A percentile compares a stretch with the other conserved stretches of the same genome.
These are phyloP conservation scores for Talaromyces sp. DNA, from an alignment of 2,329 filamentous ascomycete species.

Conservation along the genomic window DNA sequence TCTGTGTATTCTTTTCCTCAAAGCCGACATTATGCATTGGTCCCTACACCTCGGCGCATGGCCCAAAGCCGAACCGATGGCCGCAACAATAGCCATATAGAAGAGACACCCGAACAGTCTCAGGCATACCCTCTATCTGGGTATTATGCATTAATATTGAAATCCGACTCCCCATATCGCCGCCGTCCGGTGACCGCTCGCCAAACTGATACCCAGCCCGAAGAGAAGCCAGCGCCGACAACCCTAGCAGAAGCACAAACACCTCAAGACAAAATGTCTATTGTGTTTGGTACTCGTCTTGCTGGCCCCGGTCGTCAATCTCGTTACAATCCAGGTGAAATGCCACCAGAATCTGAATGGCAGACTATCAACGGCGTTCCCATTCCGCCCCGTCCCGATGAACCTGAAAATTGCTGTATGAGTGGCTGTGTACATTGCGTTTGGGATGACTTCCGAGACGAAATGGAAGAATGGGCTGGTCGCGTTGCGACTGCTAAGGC, in stretches of 20 bases:
- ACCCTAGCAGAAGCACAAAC: slow-evolving; percentile 27
- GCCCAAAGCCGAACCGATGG: slow-evolving; percentile 18
- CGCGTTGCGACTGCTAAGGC: slow-evolving; percentile 64
- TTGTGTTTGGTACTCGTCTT: slow-evolving; percentile 81
- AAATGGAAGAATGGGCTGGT: slow-evolving; percentile 84
- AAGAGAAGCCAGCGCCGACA: slow-evolving; percentile 22
- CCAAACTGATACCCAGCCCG: slow-evolving; percentile 13
- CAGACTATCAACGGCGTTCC: slow-evolving; percentile 71
- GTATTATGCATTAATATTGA: slow-evolving; percentile 49
- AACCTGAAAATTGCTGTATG: slow-evolving; percentile 99
- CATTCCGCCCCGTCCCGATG: slow-evolving; percentile 80
- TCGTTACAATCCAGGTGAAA: slow-evolving; percentile 56
- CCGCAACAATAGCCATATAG: slow-evolving; percentile 8
- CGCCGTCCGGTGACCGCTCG: slow-evolving; percentile 22
- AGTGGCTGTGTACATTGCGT: slow-evolving; percentile 97
- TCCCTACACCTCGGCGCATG: slow-evolving; percentile 24
- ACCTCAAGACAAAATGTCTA: slow-evolving; percentile 56
- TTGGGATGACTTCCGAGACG: slow-evolving; percentile 89
- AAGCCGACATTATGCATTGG: slow-evolving; percentile 23
- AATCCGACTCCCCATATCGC: slow-evolving; percentile 30
- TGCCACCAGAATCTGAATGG: slow-evolving; percentile 61
- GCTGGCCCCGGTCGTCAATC: slow-evolving; percentile 70
- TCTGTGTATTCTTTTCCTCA: slow-evolving; percentile 1
- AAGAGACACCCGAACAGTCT: slow-evolving; percentile 12
- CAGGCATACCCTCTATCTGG: slow-evolving; percentile 47